Evolutionary conservation across 345 rosid species (phyloP).

Genomic region (Gossypium raimondii): DNA sequence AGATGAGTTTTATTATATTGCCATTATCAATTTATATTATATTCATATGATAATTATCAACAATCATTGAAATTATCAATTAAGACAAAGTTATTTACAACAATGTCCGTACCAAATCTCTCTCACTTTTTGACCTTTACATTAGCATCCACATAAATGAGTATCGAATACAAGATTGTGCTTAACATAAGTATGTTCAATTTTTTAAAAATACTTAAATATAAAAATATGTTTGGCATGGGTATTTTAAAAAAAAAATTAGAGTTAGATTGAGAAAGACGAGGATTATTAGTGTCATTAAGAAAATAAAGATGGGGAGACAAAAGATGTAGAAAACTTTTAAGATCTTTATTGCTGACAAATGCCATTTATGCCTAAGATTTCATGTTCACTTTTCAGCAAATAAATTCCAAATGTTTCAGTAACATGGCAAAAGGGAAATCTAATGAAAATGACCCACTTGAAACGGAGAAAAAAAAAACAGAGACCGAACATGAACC

Average conservation of each 20-base stretch:
- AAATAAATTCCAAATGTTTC: conserved; percentile 2
- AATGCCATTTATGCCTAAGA: not conserved
- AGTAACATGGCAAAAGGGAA: conserved; percentile 1
- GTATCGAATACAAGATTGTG: too few relatives aligned
- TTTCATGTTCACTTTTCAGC: not conserved
- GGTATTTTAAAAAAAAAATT: not conserved
- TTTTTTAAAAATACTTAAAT: too few relatives aligned
- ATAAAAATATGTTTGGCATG: not conserved
- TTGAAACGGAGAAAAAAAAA: not conserved
- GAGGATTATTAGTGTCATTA: not conserved
- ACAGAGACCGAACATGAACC: not conserved
- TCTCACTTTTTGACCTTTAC: too few relatives aligned
- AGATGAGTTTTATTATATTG: too few relatives aligned
- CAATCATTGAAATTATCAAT: too few relatives aligned
- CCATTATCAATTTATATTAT: too few relatives aligned
- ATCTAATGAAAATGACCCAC: conserved; percentile 8
- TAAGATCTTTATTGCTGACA: conserved; percentile 15
- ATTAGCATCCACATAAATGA: too few relatives aligned
- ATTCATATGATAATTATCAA: too few relatives aligned
- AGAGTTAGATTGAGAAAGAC: not conserved
- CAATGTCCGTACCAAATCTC: accelerated
- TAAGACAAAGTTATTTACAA: too few relatives aligned
- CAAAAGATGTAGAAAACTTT: not conserved
- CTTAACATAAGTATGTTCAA: too few relatives aligned
- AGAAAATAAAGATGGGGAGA: not conserved